These are phyloP conservation scores for Apodospora peruviana DNA, from an alignment of 495 filamentous ascomycete genomes.

Conservation along the genomic window DNA sequence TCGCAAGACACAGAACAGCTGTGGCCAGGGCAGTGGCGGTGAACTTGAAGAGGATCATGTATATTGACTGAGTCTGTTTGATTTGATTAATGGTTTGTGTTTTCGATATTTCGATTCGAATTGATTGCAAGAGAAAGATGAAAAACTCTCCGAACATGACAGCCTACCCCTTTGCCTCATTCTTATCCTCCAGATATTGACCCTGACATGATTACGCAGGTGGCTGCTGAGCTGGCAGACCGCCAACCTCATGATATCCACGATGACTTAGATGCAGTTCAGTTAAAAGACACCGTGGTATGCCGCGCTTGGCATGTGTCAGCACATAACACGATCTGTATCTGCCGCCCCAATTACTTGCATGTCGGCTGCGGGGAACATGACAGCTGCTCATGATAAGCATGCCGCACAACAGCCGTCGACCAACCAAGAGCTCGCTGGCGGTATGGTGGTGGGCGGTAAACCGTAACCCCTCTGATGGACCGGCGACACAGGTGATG, in stretches of 20 bases:
- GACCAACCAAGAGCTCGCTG: not conserved
- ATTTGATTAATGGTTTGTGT: not conserved
- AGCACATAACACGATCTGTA: not conserved
- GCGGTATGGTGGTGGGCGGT: not conserved
- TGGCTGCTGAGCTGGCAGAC: not conserved
- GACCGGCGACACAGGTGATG: too few relatives aligned
- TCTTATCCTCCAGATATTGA: not conserved
- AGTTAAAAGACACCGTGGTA: not conserved
- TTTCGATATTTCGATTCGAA: not conserved
- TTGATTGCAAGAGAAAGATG: not conserved
- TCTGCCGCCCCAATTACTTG: not conserved
- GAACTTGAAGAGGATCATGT: not conserved
- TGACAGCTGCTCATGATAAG: not conserved
- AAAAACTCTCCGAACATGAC: not conserved
- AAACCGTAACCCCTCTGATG: too few relatives aligned
- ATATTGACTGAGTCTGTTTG: not conserved
- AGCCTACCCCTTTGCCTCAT: not conserved
- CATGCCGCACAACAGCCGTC: not conserved
- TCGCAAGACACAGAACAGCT: not conserved
- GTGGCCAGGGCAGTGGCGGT: not conserved
- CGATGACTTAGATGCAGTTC: not conserved
- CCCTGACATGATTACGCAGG: not conserved
- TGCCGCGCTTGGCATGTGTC: not conserved
- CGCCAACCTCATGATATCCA: not conserved
- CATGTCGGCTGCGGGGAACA: not conserved